Evolutionary conservation across 495 filamentous ascomycete species (phyloP), one percentile per base, ranked within the genome.

Genomic region (Chaetomium cochliodes): DNA sequence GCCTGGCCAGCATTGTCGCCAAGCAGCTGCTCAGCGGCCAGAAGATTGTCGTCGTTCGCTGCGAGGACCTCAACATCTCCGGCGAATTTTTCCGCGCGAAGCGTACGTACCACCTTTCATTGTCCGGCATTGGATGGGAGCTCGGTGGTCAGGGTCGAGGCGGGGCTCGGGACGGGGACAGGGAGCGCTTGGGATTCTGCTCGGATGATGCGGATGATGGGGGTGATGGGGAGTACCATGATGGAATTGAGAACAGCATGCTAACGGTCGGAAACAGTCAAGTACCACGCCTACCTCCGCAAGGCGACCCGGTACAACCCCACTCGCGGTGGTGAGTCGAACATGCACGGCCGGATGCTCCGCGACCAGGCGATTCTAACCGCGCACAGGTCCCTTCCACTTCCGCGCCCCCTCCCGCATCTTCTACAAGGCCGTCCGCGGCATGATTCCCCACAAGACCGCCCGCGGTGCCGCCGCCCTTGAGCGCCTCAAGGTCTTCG

Each of bases 391-490:
- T 85, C 96, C 94, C 79, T 98, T 97, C 89, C 94, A 98, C 84
- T 98, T 96, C 91, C 96, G 94, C 81, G 91, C 92, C 74, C 94
- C 94, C 57, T 94, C 93, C 70, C 88, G 96, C 79, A 97, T 98
- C 82, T 93, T 98, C 90, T 98, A 97, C 90, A 96, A 97, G 88
- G 92, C 94, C 77, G 92, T 98, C 82, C 96, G 94, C 77, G 94
- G 94, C 79, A 98, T 98, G 94, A 93, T 98, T 69, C 96, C 94
- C 75, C 94, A 98, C 90, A 98, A 98, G 88, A 98, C 94, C 71
- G 84, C 93, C 77, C 94, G 94, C 77, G 94, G 94, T 78, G 90
- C 93, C 75, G 92, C 93, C 68, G 94, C 94, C 67, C 80, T 98
- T 79, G 92, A 97, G 86, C 89, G 94, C 79, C 90, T 98, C 64